A percentile compares a stretch with the other conserved stretches of the same genome.
These are phyloP conservation scores for Hyaloperonospora arabidopsidis DNA, from an alignment of 352 stramenopile species.

Conservation along the genomic window DNA sequence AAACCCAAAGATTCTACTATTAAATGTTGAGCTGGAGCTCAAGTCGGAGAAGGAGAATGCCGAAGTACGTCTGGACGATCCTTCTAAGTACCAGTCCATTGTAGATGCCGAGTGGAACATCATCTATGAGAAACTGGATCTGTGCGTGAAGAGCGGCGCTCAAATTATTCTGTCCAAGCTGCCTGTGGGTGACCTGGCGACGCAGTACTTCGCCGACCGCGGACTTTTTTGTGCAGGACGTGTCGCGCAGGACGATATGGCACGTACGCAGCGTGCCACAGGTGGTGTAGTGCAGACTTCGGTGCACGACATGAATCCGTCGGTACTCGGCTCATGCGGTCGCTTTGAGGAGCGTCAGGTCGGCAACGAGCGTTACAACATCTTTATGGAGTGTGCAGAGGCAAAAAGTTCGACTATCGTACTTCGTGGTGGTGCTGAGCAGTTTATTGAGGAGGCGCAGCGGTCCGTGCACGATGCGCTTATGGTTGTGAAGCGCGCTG, in stretches of 20 bases:
- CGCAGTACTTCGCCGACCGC: slow-evolving; percentile 98
- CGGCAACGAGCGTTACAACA: slow-evolving; percentile 97
- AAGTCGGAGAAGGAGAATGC: slow-evolving; percentile 99
- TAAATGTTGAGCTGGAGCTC: slow-evolving; percentile 99
- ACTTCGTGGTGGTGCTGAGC: slow-evolving; percentile 93
- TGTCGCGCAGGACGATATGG: slow-evolving; percentile 95
- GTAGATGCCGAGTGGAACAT: slow-evolving; percentile 99
- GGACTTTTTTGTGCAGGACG: slow-evolving; percentile 97
- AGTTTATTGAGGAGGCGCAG: slow-evolving; percentile 98
- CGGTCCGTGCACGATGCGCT: slow-evolving; percentile 97
- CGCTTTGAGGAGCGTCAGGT: slow-evolving; percentile 97
- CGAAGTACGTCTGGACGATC: slow-evolving; percentile 95
- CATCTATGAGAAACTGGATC: slow-evolving; percentile 98
- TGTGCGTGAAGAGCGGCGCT: slow-evolving; percentile 86
- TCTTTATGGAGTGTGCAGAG: slow-evolving; percentile 95
- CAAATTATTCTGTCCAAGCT: slow-evolving; percentile 98
- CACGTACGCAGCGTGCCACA: slow-evolving; percentile 93
- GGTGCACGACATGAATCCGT: slow-evolving; percentile 86
- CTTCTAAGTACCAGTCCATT: slow-evolving; percentile 98
- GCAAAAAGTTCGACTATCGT: slow-evolving; percentile 96
- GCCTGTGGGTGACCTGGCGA: slow-evolving; percentile 94
- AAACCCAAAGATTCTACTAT: slow-evolving; percentile 94
- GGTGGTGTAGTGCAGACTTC: slow-evolving; percentile 91
- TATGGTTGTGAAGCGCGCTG: slow-evolving; percentile 97
- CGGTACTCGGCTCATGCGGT: slow-evolving; percentile 91